These are phyloP conservation scores for Cardamine resedifolia DNA, from an alignment of 345 rosid genomes.

Conservation along the genomic window DNA sequence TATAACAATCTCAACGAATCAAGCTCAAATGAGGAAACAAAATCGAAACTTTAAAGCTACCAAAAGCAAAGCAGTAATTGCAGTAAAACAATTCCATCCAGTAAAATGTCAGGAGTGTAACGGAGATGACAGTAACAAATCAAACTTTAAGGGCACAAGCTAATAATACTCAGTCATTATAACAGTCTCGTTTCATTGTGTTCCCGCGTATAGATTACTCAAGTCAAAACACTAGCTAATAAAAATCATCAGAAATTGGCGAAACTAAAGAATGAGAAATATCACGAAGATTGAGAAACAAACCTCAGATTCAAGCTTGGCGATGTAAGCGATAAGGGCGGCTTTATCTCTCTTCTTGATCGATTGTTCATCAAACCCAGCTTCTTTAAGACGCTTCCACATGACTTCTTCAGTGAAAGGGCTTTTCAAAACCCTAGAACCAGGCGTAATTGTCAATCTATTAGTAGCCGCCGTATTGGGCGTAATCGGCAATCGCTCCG, in stretches of 20 bases:
- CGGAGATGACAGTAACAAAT: neutral
- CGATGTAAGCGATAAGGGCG: conserved; percentile 80
- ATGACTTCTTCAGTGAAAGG: conserved; percentile 57
- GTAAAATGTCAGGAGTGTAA: neutral
- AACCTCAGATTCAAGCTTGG: conserved; percentile 92
- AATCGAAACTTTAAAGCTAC: conserved; percentile 19
- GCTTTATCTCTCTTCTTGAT: conserved; percentile 85
- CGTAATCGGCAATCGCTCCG: conserved; percentile 45
- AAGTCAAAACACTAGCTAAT: conserved; percentile 2
- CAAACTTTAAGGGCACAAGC: conserved; percentile 15
- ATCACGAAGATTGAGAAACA: neutral
- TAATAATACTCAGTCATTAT: conserved; percentile 7
- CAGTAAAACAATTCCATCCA: neutral
- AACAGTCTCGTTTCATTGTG: neutral
- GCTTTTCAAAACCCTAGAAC: conserved; percentile 67
- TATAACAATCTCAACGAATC: conserved; percentile 8
- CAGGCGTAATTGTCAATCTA: conserved; percentile 48
- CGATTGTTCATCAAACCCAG: conserved; percentile 87
- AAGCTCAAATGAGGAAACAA: conserved; percentile 29
- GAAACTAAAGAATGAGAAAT: neutral
- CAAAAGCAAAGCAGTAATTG: conserved; percentile 26
- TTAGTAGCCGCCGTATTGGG: conserved; percentile 39
- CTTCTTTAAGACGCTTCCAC: conserved; percentile 84
- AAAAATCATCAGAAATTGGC: neutral
- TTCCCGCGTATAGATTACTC: neutral